A percentile compares a stretch with the other conserved stretches of the same genome.
phyloP scores from a whole-genome alignment of 2,329 filamentous ascomycete genomes.

The Talaromyces sp. region DNA sequence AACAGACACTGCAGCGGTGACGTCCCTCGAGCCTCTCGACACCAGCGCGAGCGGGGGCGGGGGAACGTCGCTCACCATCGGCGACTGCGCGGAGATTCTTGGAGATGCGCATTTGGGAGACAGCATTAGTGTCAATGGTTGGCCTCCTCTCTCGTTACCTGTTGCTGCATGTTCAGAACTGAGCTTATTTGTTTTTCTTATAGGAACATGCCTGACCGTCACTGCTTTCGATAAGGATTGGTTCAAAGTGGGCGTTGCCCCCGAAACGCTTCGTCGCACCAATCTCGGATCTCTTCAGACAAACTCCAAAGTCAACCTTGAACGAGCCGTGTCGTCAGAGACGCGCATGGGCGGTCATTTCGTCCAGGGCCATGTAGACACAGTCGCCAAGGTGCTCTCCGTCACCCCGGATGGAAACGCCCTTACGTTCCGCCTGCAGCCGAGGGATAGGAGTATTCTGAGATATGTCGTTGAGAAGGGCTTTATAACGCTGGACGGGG shows the following conservation, averaged over 20 bases:
- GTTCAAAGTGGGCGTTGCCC: conserved; percentile 92
- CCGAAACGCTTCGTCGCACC: conserved; percentile 91
- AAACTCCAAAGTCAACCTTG: conserved; percentile 75
- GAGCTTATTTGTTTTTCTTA: neutral
- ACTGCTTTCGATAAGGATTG: conserved; percentile 58
- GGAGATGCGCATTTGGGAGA: conserved; percentile 80
- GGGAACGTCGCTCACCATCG: conserved; percentile 86
- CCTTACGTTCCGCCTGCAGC: conserved; percentile 75
- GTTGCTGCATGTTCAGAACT: neutral
- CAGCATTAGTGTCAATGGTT: conserved; percentile 91
- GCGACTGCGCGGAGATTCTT: conserved; percentile 69
- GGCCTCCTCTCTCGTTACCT: neutral
- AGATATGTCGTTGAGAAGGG: conserved; percentile 94
- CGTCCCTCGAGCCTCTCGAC: conserved; percentile 73
- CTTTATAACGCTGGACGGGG: conserved; percentile 88
- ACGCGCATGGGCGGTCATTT: conserved; percentile 98
- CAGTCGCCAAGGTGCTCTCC: conserved; percentile 68
- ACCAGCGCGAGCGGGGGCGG: conserved; percentile 63
- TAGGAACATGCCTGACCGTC: conserved; percentile 84
- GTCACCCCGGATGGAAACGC: conserved; percentile 83
- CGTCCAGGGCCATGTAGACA: conserved; percentile 96
- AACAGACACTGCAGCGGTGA: conserved; percentile 60
- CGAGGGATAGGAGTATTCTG: conserved; percentile 63
- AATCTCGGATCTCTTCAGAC: conserved; percentile 74
- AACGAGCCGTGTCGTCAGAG: conserved; percentile 82